Percentiles rank a stretch among this genome's conserved stretches.
These are phyloP conservation scores for Sugiyamaella pinicola DNA, from an alignment of 1,139 yeast species.

Conservation along the genomic window DNA sequence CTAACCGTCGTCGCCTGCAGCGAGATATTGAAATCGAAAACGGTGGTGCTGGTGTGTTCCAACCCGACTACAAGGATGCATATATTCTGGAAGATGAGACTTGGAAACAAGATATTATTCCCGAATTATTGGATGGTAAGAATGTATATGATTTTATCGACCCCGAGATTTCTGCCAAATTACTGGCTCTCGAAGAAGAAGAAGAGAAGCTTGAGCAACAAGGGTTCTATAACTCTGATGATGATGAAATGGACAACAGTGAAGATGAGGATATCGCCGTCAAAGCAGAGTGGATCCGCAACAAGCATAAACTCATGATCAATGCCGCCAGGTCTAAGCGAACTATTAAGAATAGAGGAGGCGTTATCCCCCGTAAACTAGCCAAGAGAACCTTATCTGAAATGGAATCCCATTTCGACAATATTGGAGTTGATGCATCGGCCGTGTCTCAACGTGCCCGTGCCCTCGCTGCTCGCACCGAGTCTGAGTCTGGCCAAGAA, in stretches of 20 bases:
- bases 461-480: conserved; percentile 40
- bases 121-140: conserved; percentile 93
- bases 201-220: conserved; percentile 91
- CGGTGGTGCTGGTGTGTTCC: conserved; percentile 99
- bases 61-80: conserved; percentile 87
- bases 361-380: conserved; percentile 91
- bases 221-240: conserved; percentile 94
- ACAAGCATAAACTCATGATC: conserved; percentile 91
- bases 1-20: conserved; percentile 77
- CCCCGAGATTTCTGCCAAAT: conserved; percentile 89
- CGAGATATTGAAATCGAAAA: conserved; percentile 90
- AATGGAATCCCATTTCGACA: conserved; percentile 87
- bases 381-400: conserved; percentile 72
- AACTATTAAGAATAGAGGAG: conserved; percentile 84
- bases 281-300: conserved; percentile 94
- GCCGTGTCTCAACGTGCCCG: conserved; percentile 51
- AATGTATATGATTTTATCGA: conserved; percentile 97
- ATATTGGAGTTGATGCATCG: conserved; percentile 83
- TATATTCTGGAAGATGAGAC: conserved; percentile 91
- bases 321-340: conserved; percentile 86
- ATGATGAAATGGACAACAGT: conserved; percentile 62
- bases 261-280: conserved; percentile 74
- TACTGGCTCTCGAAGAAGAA: conserved; percentile 94
- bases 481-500: conserved; percentile 67
- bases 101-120: conserved; percentile 97